These are phyloP conservation scores for Apostasia shenzhenica DNA, from an alignment of 106 monocot genomes.

Conservation along the genomic window DNA sequence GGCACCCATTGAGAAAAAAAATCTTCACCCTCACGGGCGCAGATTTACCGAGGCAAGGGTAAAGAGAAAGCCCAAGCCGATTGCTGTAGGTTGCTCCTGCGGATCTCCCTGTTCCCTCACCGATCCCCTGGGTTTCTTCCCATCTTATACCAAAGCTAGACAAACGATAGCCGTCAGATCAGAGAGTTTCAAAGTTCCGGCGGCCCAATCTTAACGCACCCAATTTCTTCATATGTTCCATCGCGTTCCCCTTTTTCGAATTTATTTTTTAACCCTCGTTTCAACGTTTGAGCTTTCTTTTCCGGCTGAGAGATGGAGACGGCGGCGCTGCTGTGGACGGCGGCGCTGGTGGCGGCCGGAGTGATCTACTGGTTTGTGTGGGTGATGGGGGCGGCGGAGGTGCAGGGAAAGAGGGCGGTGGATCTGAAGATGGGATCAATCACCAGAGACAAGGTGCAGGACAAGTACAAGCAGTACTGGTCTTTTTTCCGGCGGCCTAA, in stretches of 20 bases:
- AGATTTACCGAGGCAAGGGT: too few relatives aligned
- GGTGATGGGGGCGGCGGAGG: conserved; percentile 70
- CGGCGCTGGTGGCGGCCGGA: conserved; percentile 8
- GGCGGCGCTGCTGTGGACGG: conserved; percentile 19
- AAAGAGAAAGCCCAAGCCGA: too few relatives aligned
- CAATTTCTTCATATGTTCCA: too few relatives aligned
- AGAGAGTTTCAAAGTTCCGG: neutral
- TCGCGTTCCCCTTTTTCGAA: too few relatives aligned
- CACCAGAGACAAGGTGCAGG: conserved; percentile 42
- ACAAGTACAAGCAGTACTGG: conserved; percentile 73
- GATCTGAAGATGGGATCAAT: conserved; percentile 67
- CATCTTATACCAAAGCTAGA: too few relatives aligned
- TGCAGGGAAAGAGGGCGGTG: conserved; percentile 64
- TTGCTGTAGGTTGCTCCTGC: neutral
- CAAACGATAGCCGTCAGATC: neutral
- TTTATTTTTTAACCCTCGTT: too few relatives aligned
- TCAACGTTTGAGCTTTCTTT: too few relatives aligned
- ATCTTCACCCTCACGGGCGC: too few relatives aligned
- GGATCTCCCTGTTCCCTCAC: neutral
- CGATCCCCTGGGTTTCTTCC: neutral
- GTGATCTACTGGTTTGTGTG: conserved; percentile 75
- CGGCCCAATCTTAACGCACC: neutral
- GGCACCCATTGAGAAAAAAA: too few relatives aligned
- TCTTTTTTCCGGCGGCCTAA: conserved; percentile 75
- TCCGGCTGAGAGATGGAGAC: conserved; percentile 13